Percentiles rank a stretch among this genome's conserved stretches.
These are phyloP conservation scores for Corchorus olitorius DNA, from an alignment of 345 rosid species.

Conservation along the genomic window DNA sequence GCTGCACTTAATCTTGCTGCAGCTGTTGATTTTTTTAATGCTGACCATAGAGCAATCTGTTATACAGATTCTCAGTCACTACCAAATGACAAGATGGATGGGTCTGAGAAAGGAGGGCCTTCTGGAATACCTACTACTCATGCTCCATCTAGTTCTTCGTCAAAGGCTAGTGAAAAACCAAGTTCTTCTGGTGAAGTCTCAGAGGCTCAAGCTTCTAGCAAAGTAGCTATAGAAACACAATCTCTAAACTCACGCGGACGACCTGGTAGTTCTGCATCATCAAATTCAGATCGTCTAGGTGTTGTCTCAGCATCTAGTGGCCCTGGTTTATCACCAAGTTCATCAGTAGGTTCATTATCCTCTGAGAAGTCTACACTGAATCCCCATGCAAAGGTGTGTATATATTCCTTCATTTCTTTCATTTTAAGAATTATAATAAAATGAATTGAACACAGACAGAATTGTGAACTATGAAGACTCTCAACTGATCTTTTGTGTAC, in stretches of 20 bases:
- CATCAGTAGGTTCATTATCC: slow-evolving; percentile 75
- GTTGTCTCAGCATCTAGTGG: slow-evolving; percentile 48
- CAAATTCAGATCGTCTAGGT: slow-evolving; percentile 51
- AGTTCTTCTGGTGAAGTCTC: slow-evolving; percentile 43
- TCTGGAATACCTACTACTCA: slow-evolving; percentile 34
- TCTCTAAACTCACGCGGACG: slow-evolving; percentile 45
- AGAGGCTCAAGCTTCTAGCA: slow-evolving; percentile 43
- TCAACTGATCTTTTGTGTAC: neutral
- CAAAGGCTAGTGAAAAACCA: slow-evolving; percentile 45
- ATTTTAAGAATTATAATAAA: neutral
- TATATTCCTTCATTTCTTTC: slow-evolving; percentile 9
- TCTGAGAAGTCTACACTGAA: slow-evolving; percentile 78
- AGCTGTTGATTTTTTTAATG: neutral
- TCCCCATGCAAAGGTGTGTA: slow-evolving; percentile 81
- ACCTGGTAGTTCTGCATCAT: slow-evolving; percentile 64
- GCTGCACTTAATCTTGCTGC: neutral
- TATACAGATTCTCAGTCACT: slow-evolving; percentile 43
- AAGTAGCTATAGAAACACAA: slow-evolving; percentile 40
- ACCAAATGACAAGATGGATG: slow-evolving; percentile 35
- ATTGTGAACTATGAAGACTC: neutral
- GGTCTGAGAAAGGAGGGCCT: slow-evolving; percentile 41
- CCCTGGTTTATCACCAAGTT: slow-evolving; percentile 76
- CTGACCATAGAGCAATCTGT: slow-evolving; percentile 14
- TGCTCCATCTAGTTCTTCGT: slow-evolving; percentile 34
- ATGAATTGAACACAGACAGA: neutral